Evolutionary conservation across 371 early-diverging fungal species (phyloP).

Genomic region (Phascolomyces articulosus): DNA sequence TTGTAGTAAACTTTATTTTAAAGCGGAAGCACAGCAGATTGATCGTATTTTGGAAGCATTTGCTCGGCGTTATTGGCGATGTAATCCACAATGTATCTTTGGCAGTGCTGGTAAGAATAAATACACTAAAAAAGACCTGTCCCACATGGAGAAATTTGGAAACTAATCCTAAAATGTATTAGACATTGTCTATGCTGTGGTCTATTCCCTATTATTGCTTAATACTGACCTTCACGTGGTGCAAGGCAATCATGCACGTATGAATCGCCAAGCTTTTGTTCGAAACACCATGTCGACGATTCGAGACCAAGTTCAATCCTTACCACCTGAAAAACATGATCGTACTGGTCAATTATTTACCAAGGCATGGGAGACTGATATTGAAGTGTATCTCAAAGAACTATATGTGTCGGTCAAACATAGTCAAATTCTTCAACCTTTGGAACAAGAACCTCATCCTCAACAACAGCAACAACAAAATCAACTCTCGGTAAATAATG

Average conservation of each 20-base stretch:
- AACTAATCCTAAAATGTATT: neutral
- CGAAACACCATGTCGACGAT: constrained; percentile 63
- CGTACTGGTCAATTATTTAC: constrained; percentile 26
- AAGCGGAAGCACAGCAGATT: constrained; percentile 91
- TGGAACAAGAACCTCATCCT: constrained; percentile 16
- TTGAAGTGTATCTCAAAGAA: constrained; percentile 58
- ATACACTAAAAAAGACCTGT: neutral
- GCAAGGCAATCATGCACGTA: constrained; percentile 62
- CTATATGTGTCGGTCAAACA: constrained; percentile 78
- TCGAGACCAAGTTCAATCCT: constrained; percentile 42
- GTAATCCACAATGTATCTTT: constrained; percentile 67
- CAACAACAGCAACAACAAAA: constrained; percentile 11
- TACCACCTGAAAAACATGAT: constrained; percentile 33
- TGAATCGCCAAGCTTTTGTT: constrained; percentile 66
- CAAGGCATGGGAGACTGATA: constrained; percentile 44
- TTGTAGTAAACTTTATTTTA: constrained; percentile 78
- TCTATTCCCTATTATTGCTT: constrained; percentile 84
- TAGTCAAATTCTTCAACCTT: constrained; percentile 75
- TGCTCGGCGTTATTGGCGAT: constrained; percentile 72
- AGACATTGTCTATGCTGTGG: constrained; percentile 84
- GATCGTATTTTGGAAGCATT: constrained; percentile 84
- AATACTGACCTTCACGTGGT: constrained; percentile 94
- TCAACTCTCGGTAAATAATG: neutral
- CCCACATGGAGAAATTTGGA: too few species aligned
- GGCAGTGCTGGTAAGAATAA: constrained; percentile 46